Base-by-base conservation (phyloP, 2,329 filamentous ascomycete genomes). In the Helotiales sp. region DNA sequence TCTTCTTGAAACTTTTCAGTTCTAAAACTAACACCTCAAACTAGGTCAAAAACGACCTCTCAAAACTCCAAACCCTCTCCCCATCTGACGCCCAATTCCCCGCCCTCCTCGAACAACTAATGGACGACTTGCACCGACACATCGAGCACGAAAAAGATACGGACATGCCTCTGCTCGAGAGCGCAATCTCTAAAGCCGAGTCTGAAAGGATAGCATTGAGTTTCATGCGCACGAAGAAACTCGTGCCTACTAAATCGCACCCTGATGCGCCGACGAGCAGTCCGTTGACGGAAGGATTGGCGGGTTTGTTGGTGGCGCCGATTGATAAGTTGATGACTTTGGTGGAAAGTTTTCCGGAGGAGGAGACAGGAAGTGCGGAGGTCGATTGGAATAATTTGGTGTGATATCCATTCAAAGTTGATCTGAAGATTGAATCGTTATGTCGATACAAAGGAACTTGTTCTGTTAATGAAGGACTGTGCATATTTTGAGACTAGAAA, bases 191-290 rank as follows among this genome's bases (percentile, higher is more conserved):
- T 0, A 45, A 55, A 1, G 64, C 76, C 0, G 77, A 80, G 4
- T 81, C 80, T 0, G 74, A 80, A 26, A 63, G 72, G 0, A 68
- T 85, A 52, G 79, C 81, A 2, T 77, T 71, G 6, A 82, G 77
- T 20, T 87, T 88, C 67, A 76, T 71, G 2, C 79, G 82, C 2
- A 87, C 85, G 6, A 88, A 88, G 77, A 75, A 77, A 28, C 84
- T 88, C 71, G 82, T 84, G 1, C 85, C 85, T 0, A 80, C 57
- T n/a, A 61, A 69, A 15, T 69, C 67, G 11, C 70, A 73, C 55
- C 70, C 67, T 13, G 32, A 7, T 20, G 64, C 69, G 2, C 70
- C 70, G 8, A 47, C 34, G 15, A 63, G 17, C 10, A 55, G 30
- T 64, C 15, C 20, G 5, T 17, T 50, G 17, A 64, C 47, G 24